Percentiles rank a stretch among this genome's conserved stretches.
phyloP scores from a whole-genome alignment of 352 stramenopile species.

The Pythium volutum region DNA sequence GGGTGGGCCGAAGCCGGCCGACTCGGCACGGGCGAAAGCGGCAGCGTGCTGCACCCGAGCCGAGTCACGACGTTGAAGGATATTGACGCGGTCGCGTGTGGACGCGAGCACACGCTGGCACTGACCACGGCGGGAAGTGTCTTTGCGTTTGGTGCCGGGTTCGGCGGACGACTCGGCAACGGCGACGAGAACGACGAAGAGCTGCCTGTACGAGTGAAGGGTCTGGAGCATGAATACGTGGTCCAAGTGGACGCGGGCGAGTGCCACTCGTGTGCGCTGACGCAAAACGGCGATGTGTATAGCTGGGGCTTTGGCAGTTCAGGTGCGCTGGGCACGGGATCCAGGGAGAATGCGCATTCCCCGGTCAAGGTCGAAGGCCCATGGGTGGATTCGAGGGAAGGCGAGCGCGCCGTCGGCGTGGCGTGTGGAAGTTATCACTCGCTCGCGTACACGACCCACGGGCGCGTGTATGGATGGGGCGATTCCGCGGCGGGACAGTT shows the following conservation, averaged over 20 bases:
- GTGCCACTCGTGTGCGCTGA: conserved; percentile 76
- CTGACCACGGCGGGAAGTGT: conserved; percentile 51
- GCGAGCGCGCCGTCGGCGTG: conserved; percentile 32
- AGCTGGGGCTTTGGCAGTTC: conserved; percentile 87
- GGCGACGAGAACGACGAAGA: conserved; percentile 61
- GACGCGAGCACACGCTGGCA: conserved; percentile 76
- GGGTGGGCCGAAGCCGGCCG: conserved; percentile 84
- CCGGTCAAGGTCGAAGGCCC: conserved; percentile 38
- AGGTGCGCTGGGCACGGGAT: conserved; percentile 66
- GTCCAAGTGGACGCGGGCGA: conserved; percentile 66
- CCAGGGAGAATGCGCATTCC: conserved; percentile 50
- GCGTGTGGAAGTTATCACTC: conserved; percentile 81
- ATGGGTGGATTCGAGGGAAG: conserved; percentile 22
- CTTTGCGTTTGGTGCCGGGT: conserved; percentile 74
- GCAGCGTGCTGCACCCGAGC: conserved; percentile 53
- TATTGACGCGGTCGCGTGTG: conserved; percentile 61
- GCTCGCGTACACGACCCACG: conserved; percentile 43
- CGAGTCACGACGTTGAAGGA: conserved; percentile 50
- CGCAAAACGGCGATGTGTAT: conserved; percentile 59
- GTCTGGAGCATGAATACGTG: conserved; percentile 39
- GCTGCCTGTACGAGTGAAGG: conserved; percentile 35
- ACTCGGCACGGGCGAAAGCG: conserved; percentile 74
- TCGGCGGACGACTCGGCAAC: conserved; percentile 73
- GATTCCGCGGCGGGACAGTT: conserved; percentile 73
- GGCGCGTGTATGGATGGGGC: conserved; percentile 72